These are phyloP conservation scores for Dactylorhiza incarnata DNA, from an alignment of 106 monocot genomes.

Conservation along the genomic window DNA sequence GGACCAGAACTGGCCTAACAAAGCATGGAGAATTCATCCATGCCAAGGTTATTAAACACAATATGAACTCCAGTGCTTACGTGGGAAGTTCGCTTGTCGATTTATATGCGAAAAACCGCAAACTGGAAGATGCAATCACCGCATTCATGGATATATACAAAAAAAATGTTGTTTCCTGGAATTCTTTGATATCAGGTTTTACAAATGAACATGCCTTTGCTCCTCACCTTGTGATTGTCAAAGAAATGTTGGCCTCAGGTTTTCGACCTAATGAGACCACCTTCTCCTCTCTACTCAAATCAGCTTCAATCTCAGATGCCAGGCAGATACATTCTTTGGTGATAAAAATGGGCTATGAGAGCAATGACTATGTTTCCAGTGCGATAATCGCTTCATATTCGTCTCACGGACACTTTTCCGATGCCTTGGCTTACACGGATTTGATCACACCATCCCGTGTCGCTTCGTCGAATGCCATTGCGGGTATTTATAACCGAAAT, in stretches of 20 bases:
- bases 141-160: slow-evolving; percentile 34
- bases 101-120: slow-evolving; percentile 39
- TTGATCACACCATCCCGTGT: slow-evolving; percentile 7
- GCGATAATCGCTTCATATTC: slow-evolving; percentile 50
- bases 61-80: slow-evolving; percentile 26
- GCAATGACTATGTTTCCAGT: slow-evolving; percentile 39
- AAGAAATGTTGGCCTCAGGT: slow-evolving; percentile 41
- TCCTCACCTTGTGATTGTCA: slow-evolving; percentile 21
- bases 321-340: slow-evolving; percentile 53
- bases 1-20: slow-evolving; percentile 9
- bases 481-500: slow-evolving; percentile 46
- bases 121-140: slow-evolving; percentile 18
- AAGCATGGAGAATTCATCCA: slow-evolving; percentile 44
- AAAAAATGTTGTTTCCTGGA: slow-evolving; percentile 47
- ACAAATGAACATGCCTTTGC: slow-evolving; percentile 7
- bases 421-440: slow-evolving; percentile 22
- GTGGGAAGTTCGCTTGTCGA: slow-evolving; percentile 42
- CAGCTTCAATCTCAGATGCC: slow-evolving; percentile 25
- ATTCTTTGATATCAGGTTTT: slow-evolving; percentile 39
- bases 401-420: slow-evolving; percentile 22
- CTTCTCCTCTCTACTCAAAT: slow-evolving; percentile 52
- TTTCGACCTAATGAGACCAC: slow-evolving; percentile 52
- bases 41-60: slow-evolving; percentile 50
- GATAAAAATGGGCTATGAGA: slow-evolving; percentile 48
- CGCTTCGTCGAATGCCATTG: slow-evolving; percentile 34